Conservation (phyloP, 2,329 filamentous ascomycete genomes). For the Trichophyton simii region DNA sequence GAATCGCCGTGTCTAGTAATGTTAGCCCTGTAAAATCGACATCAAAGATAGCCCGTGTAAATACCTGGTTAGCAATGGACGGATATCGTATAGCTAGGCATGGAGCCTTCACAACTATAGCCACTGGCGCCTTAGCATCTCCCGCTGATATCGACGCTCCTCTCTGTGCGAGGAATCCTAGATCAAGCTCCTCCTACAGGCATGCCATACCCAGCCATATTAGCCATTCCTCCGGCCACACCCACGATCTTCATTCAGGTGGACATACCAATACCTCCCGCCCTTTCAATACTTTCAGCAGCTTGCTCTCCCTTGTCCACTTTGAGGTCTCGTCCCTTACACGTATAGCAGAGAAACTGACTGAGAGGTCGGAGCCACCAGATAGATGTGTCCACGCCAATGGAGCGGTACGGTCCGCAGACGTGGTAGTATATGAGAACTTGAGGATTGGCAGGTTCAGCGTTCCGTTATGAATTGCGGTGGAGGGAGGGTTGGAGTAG, state of each 20-base stretch:
- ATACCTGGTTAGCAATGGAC: conserved; percentile 21
- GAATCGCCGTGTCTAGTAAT: conserved; percentile 30
- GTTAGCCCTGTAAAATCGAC: background rate
- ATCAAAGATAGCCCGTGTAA: background rate
- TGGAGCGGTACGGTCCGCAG: conserved; percentile 25
- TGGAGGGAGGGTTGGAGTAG: background rate
- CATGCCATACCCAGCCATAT: background rate
- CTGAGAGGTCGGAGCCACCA: conserved; percentile 25
- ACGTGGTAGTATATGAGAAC: conserved; percentile 34
- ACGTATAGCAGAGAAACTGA: conserved; percentile 24
- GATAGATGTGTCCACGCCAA: conserved; percentile 35
- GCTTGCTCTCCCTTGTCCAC: conserved; percentile 14
- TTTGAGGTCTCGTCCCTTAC: conserved; percentile 3
- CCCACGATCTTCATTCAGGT: background rate
- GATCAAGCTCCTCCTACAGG: conserved; percentile 31
- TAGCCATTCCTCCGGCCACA: background rate
- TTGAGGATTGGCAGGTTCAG: conserved; percentile 22
- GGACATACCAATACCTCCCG: conserved; percentile 25
- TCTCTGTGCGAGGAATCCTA: conserved; percentile 22
- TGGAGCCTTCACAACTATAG: conserved; percentile 34
- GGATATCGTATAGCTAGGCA: conserved; percentile 36
- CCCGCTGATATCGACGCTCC: conserved; percentile 12
- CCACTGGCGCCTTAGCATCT: conserved; percentile 23
- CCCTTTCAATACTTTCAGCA: conserved; percentile 26
- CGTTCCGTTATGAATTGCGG: background rate